phyloP scores from a whole-genome alignment of 495 filamentous ascomycete genomes.

The Trichoderma virens region DNA sequence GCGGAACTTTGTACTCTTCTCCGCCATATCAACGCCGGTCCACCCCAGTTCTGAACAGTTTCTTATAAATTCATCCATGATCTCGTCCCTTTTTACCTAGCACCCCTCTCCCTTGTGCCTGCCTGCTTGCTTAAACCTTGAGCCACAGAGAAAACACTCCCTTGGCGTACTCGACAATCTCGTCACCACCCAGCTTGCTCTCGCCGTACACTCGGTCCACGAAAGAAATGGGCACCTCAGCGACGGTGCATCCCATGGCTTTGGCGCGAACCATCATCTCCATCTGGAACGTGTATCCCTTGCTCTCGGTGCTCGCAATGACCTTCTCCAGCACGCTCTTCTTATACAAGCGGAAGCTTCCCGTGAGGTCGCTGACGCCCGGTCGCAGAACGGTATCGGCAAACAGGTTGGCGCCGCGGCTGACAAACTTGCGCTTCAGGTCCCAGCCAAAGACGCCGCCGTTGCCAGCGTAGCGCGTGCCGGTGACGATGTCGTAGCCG shows the following conservation, averaged over 20 bases:
- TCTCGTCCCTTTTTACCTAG: background rate
- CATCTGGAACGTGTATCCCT: conserved; percentile 99
- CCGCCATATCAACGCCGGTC: conserved; percentile 14
- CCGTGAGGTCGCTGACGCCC: conserved; percentile 93
- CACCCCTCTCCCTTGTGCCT: no score
- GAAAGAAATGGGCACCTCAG: conserved; percentile 91
- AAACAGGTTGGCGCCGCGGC: conserved; percentile 86
- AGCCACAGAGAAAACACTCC: conserved; percentile 85
- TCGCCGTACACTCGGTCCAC: conserved; percentile 94
- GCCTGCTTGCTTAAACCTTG: conserved; percentile 51
- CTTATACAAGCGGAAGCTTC: conserved; percentile 92
- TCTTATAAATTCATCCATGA: background rate
- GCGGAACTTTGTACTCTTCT: conserved; percentile 7
- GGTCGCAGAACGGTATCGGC: conserved; percentile 90
- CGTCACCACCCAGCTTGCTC: conserved; percentile 85
- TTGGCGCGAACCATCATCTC: conserved; percentile 82
- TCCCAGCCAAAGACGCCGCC: conserved; percentile 98
- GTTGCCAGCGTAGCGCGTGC: conserved; percentile 82
- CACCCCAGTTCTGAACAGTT: background rate
- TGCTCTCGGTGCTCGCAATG: conserved; percentile 80
- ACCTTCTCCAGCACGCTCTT: conserved; percentile 81
- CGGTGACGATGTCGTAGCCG: conserved; percentile 92
- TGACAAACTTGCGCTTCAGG: conserved; percentile 89
- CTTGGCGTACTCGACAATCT: conserved; percentile 98
- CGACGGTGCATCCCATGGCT: conserved; percentile 82